Base-by-base conservation (phyloP, 768 basidiomycete species). In the Auricularia auricula-judae region DNA sequence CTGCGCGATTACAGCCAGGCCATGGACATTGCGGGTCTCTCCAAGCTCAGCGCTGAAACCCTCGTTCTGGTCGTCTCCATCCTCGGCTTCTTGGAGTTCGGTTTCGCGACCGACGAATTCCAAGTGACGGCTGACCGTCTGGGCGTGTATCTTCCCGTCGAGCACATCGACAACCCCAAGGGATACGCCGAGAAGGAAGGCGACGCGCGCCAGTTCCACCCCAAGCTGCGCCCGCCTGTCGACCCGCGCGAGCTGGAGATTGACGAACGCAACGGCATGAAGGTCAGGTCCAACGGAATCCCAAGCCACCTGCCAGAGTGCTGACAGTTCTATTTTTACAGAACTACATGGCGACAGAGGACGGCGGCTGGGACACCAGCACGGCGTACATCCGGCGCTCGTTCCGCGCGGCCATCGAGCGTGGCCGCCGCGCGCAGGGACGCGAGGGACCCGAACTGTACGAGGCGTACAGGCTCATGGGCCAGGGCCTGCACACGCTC, bases 121-220 rank as follows among this genome's bases (percentile, higher is more conserved):
- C 78, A 89, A 76, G 84, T 90, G 35, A 90, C 87, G 10, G 76
- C 82, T 36, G 86, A 88, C 61, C 81, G 87, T 61, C 80, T 91
- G 18, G 87, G 87, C 2, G 86, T 87, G n/a, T 90, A 90, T 72
- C 80, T 89, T 1, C 87, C 87, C 3, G 83, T 85, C 10, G 85
- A 89, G 76, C 89, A 89, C 69, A 89, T 89, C 67, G 88, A 91
- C 71, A 90, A 90, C 68, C 89, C 89, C 1, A 88, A 86, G 82
- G 83, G 68, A 61, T 89, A 89, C 72, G 87, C 77, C 3, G 84
- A 76, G 74, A 83, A 79, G 71, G 86, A 81, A 73, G 84, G 86
- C 34, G 89, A 92, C 72, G 85, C 90, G 1, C 82, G 89, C 64
- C 77, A 77, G 67, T 85, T 83, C 70, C 84, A 93, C 72, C 82